Percentiles rank a stretch among this genome's conserved stretches.
Evolutionary conservation across 1,284 basidiomycete species (phyloP).

Genomic region (Fomitopsis palustris): DNA sequence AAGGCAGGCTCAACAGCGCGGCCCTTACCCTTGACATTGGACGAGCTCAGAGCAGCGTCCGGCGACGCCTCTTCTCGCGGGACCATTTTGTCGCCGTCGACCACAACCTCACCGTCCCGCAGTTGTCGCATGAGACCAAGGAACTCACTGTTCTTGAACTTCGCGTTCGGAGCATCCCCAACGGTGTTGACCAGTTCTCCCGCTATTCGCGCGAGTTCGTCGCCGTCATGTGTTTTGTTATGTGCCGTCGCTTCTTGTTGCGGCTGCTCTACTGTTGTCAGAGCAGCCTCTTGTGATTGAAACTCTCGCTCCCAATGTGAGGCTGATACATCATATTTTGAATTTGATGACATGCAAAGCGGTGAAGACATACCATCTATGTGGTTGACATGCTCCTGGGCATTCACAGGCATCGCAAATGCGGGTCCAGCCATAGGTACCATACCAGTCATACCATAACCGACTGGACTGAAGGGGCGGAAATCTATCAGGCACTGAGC

Average conservation of each 20-base stretch:
- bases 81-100: slow-evolving; percentile 81
- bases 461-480: background rate
- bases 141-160: slow-evolving; percentile 88
- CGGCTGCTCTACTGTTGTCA: slow-evolving; percentile 15
- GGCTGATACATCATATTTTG: slow-evolving; percentile 15
- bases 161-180: slow-evolving; percentile 71
- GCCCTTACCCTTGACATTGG: slow-evolving; percentile 68
- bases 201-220: slow-evolving; percentile 76
- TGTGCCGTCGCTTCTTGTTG: slow-evolving; percentile 16
- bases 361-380: slow-evolving; percentile 12
- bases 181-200: slow-evolving; percentile 70
- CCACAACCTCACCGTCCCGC: slow-evolving; percentile 79
- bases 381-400: background rate
- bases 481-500: background rate
- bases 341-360: background rate
- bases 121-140: slow-evolving; percentile 85
- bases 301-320: slow-evolving; percentile 64
- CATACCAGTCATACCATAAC: background rate
- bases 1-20: slow-evolving; percentile 33
- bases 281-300: slow-evolving; percentile 45
- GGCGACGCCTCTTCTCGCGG: slow-evolving; percentile 36
- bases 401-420: background rate
- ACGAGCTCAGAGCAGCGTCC: slow-evolving; percentile 11
- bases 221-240: slow-evolving; percentile 33
- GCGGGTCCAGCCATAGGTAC: background rate